Percentiles rank a stretch among this genome's conserved stretches.
Evolutionary conservation across 768 basidiomycete genomes (phyloP).

Genomic region (Termitomyces sp.): DNA sequence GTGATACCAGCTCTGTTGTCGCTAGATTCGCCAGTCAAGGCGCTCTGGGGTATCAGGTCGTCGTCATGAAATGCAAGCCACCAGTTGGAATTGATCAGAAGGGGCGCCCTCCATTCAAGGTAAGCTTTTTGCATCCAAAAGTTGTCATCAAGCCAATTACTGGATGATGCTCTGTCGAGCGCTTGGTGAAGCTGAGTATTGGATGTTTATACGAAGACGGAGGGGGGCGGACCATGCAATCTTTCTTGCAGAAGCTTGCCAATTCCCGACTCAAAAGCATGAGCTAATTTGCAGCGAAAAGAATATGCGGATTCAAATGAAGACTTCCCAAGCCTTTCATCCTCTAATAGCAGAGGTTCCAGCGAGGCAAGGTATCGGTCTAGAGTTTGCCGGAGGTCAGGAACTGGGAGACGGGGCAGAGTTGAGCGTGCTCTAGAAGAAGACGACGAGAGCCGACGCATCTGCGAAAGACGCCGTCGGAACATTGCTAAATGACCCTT

Average conservation of each 20-base stretch:
- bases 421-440: slow-evolving; percentile 11
- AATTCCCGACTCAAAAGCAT: slow-evolving; percentile 66
- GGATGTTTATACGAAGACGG: slow-evolving; percentile 4
- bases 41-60: slow-evolving; percentile 44
- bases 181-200: slow-evolving; percentile 37
- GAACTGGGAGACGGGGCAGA: slow-evolving; percentile 73
- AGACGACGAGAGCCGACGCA: slow-evolving; percentile 15
- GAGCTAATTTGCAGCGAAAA: slow-evolving; percentile 51
- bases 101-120: slow-evolving; percentile 78
- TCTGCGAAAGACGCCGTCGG: slow-evolving; percentile 13
- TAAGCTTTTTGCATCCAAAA: slow-evolving; percentile 90
- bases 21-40: slow-evolving; percentile 29
- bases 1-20: slow-evolving; percentile 44
- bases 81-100: slow-evolving; percentile 93
- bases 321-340: slow-evolving; percentile 51
- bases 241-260: slow-evolving; percentile 68
- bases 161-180: slow-evolving; percentile 74
- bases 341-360: slow-evolving; percentile 73
- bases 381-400: slow-evolving; percentile 68
- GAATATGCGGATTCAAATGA: slow-evolving; percentile 46
- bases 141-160: slow-evolving; percentile 94
- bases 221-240: slow-evolving; percentile 50
- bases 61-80: slow-evolving; percentile 88
- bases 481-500: slow-evolving; percentile 7
- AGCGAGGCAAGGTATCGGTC: slow-evolving; percentile 75